Evolutionary conservation across 306 rosid species (phyloP).

Genomic region (Trichosanthes cucumerina): DNA sequence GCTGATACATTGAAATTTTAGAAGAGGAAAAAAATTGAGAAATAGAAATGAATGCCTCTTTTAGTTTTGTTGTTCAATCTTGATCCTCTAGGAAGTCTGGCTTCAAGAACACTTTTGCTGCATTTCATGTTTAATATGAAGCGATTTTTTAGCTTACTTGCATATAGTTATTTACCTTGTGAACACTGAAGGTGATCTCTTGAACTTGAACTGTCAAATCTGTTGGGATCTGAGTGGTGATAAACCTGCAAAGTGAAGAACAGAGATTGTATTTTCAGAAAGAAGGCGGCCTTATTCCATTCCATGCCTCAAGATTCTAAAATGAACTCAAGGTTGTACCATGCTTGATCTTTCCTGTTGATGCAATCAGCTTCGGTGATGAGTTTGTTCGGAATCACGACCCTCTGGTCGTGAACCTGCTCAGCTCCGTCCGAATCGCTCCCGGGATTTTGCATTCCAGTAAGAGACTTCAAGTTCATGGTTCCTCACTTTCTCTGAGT

Average conservation of each 20-base stretch:
- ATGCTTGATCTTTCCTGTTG: slow-evolving; percentile 37
- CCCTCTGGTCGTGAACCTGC: slow-evolving; percentile 43
- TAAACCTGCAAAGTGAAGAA: slow-evolving; percentile 45
- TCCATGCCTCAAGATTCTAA: not conserved
- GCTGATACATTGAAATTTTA: not conserved
- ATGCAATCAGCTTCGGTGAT: slow-evolving; percentile 36
- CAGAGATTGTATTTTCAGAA: not conserved
- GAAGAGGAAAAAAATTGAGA: not conserved
- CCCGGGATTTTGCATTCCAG: slow-evolving; percentile 23
- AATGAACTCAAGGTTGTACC: slow-evolving; percentile 30
- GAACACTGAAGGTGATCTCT: slow-evolving; percentile 58
- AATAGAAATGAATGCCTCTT: not conserved
- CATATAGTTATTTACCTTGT: slow-evolving; percentile 50
- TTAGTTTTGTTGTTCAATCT: not conserved
- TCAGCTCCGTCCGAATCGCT: slow-evolving; percentile 25
- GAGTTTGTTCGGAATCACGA: slow-evolving; percentile 48
- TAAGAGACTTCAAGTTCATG: slow-evolving; percentile 39
- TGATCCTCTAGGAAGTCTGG: too few species aligned
- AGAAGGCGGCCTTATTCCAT: not conserved
- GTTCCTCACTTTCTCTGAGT: not conserved
- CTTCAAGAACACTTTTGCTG: not conserved
- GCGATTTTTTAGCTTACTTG: not conserved
- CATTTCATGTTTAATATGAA: slow-evolving; percentile 8
- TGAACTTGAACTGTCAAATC: slow-evolving; percentile 66
- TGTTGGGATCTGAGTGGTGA: slow-evolving; percentile 69